Evolutionary conservation across 257 asterid species (phyloP).

Genomic region (Asclepias syriaca): DNA sequence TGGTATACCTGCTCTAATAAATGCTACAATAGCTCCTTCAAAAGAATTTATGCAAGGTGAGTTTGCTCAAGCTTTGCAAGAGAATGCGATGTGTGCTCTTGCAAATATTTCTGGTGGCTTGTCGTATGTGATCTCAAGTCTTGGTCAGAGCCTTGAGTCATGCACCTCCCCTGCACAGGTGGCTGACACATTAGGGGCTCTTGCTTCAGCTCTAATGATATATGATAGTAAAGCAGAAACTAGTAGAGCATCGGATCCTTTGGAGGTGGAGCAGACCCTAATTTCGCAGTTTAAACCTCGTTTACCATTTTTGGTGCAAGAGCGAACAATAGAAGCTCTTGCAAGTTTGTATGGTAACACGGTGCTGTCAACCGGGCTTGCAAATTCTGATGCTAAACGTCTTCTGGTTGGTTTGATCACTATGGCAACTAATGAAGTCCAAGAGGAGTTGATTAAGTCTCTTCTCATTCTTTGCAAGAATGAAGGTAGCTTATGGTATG

Average conservation of each 20-base stretch:
- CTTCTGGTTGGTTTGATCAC: constrained; percentile 91
- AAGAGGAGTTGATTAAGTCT: constrained; percentile 81
- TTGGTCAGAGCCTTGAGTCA: constrained; percentile 97
- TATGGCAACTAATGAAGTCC: constrained; percentile 87
- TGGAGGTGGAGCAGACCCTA: constrained; percentile 84
- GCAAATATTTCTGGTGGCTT: constrained; percentile 98
- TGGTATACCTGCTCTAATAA: constrained; percentile 89
- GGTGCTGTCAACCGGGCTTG: constrained; percentile 68
- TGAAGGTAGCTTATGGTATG: constrained; percentile 92
- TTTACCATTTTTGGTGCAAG: constrained; percentile 72
- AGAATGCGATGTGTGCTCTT: constrained; percentile 98
- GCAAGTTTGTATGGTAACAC: constrained; percentile 94
- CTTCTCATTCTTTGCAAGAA: constrained; percentile 81
- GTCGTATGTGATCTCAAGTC: constrained; percentile 90
- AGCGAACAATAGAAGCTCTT: constrained; percentile 95
- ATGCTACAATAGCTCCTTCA: constrained; percentile 99
- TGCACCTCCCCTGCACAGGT: constrained; percentile 91
- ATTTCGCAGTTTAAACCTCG: constrained; percentile 67
- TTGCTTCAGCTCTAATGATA: constrained; percentile 98
- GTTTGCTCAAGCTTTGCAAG: constrained; percentile 98
- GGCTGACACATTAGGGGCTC: constrained; percentile 94
- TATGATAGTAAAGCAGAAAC: constrained; percentile 78
- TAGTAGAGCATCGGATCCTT: constrained; percentile 81
- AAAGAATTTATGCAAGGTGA: constrained; percentile 99
- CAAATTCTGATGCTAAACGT: constrained; percentile 87